Evolutionary conservation across 2,329 filamentous ascomycete species (phyloP).

Genomic region (Ophiognomonia clavigignenti-juglandacearum): DNA sequence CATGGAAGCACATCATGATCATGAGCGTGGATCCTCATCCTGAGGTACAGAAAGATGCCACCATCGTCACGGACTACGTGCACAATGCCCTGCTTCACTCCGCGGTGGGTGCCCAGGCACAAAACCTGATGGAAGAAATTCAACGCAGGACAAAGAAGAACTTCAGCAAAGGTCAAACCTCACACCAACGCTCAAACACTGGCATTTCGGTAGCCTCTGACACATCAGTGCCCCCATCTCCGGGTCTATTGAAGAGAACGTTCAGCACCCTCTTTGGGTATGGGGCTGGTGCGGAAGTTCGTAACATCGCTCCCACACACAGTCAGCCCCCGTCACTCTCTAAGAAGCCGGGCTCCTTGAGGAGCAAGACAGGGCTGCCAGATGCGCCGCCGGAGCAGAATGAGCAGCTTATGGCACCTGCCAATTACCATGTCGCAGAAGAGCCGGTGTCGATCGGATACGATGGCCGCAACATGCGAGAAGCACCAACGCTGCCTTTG

Average conservation of each 20-base stretch:
- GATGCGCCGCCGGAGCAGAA: conserved; percentile 67
- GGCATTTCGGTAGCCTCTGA: conserved; percentile 27
- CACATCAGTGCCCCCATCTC: conserved; percentile 34
- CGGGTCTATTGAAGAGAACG: conserved; percentile 57
- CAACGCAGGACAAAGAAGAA: conserved; percentile 44
- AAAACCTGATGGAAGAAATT: conserved; percentile 71
- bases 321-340: conserved; percentile 18
- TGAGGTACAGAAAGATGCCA: conserved; percentile 82
- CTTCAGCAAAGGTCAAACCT: conserved; percentile 36
- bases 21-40: conserved; percentile 92
- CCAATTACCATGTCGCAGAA: conserved; percentile 70
- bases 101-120: conserved; percentile 64
- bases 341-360: conserved; percentile 34
- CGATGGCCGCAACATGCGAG: conserved; percentile 53
- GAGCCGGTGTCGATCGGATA: conserved; percentile 79
- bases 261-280: conserved; percentile 60
- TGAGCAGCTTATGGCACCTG: conserved; percentile 60
- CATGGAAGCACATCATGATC: conserved; percentile 90
- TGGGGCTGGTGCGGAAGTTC: conserved; percentile 42
- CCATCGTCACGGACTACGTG: conserved; percentile 80
- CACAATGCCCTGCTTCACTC: conserved; percentile 75
- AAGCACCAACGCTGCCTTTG: conserved; percentile 65
- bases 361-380: conserved; percentile 32
- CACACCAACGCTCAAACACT: conserved; percentile 38
- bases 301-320: conserved; percentile 16